Percentiles rank a stretch among this genome's conserved stretches.
Conservation (phyloP, 805 yeast genomes). For the Candida patagonica region DNA sequence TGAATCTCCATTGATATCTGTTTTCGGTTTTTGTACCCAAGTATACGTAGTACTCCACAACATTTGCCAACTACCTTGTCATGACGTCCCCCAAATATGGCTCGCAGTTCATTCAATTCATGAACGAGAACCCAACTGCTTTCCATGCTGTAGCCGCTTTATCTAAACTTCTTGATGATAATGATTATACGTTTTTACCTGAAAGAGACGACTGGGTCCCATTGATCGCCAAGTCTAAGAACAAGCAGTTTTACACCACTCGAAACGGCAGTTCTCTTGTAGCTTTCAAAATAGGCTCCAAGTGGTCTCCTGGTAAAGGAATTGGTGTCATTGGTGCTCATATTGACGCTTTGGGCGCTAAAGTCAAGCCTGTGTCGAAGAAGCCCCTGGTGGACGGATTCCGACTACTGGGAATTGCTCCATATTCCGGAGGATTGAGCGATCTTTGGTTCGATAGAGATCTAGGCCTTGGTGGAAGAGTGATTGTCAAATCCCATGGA, state of each 20-base stretch:
- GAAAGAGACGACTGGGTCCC: conserved; percentile 43
- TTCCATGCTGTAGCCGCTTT: conserved; percentile 49
- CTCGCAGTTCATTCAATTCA: conserved; percentile 43
- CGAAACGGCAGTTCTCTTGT: conserved; percentile 61
- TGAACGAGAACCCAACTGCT: conserved; percentile 62
- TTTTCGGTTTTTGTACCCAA: too few species aligned
- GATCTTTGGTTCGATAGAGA: conserved; percentile 75
- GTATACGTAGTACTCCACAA: too few species aligned
- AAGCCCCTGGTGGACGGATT: conserved; percentile 58
- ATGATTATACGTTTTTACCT: conserved; percentile 50
- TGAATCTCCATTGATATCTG: too few species aligned
- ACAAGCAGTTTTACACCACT: conserved; percentile 38
- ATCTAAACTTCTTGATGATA: conserved; percentile 32
- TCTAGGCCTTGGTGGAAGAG: conserved; percentile 70
- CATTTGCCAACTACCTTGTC: too few species aligned
- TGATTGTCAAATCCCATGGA: conserved; percentile 39
- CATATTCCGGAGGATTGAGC: conserved; percentile 62
- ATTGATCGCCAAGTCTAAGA: conserved; percentile 13
- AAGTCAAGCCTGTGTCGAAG: conserved; percentile 60
- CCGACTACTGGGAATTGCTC: conserved; percentile 68
- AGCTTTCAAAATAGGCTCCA: conserved; percentile 60
- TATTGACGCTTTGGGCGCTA: conserved; percentile 57
- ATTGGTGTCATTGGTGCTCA: conserved; percentile 62
- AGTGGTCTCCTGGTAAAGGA: conserved; percentile 48
- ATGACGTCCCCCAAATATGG: too few species aligned